Evolutionary conservation across 2,329 filamentous ascomycete genomes (phyloP).

Genomic region (Diplodia intermedia): DNA sequence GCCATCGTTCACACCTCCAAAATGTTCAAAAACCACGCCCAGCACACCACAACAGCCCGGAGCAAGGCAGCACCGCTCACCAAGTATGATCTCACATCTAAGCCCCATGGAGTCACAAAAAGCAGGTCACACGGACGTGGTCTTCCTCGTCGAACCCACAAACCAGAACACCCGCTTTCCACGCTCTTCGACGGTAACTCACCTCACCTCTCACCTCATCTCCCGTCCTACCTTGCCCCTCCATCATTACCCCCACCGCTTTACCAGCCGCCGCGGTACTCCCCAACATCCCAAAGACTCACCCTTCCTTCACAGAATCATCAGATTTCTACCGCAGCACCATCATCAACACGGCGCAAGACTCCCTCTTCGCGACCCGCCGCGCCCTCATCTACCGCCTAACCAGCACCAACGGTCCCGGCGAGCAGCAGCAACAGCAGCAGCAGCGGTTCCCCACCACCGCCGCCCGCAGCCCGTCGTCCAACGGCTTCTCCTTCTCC

Average conservation of each 20-base stretch:
- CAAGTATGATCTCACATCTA: conserved; percentile 27
- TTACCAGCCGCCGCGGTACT: not conserved
- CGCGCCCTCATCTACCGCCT: conserved; percentile 35
- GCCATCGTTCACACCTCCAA: not conserved
- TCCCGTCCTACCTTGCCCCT: not conserved
- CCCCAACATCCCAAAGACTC: not conserved
- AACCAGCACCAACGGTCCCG: conserved; percentile 19
- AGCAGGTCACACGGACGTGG: not conserved
- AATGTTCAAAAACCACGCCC: conserved; percentile 20
- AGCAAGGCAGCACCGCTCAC: conserved; percentile 2
- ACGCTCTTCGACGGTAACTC: conserved; percentile 41
- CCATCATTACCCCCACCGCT: not conserved
- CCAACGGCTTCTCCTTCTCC: conserved; percentile 36
- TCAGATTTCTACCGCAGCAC: conserved; percentile 41
- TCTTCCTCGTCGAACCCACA: conserved; percentile 30
- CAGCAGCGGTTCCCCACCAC: conserved; percentile 35
- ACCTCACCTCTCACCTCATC: conserved; percentile 1
- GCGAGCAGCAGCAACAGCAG: conserved; percentile 36
- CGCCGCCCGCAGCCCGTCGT: conserved; percentile 40
- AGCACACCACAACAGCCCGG: not conserved
- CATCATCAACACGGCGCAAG: conserved; percentile 37
- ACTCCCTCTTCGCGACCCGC: conserved; percentile 37
- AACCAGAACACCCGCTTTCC: conserved; percentile 40
- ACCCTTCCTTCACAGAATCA: conserved; percentile 37
- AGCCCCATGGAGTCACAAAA: conserved; percentile 16